Conservation (phyloP, 805 yeast genomes). For the Teunomyces pallodes region DNA sequence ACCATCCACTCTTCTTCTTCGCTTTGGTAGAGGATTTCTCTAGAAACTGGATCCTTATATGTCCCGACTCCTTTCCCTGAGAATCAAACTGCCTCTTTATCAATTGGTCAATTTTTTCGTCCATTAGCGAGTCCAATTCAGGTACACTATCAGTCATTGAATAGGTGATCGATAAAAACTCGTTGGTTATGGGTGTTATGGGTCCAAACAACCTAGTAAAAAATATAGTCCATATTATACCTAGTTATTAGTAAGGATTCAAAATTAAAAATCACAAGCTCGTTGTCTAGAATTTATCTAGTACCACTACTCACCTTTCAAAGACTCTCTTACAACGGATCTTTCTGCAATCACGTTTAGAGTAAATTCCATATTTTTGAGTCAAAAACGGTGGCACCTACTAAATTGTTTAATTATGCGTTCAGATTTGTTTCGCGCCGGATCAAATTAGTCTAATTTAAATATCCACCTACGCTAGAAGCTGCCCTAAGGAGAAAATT, state of each 20-base stretch:
- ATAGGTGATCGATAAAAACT: slow-evolving; percentile 58
- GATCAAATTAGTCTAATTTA: background rate
- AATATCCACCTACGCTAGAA: background rate
- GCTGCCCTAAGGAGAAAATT: background rate
- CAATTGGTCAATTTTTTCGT: slow-evolving; percentile 31
- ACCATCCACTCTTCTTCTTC: slow-evolving; percentile 54
- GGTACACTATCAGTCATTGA: slow-evolving; percentile 48
- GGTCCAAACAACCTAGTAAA: slow-evolving; percentile 70
- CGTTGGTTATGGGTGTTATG: slow-evolving; percentile 52
- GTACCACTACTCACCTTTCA: slow-evolving; percentile 42
- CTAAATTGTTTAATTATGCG: background rate
- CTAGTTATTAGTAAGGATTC: slow-evolving; percentile 22
- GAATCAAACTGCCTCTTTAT: slow-evolving; percentile 26
- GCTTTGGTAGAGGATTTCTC: slow-evolving; percentile 36
- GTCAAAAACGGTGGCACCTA: background rate
- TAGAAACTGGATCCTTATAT: slow-evolving; percentile 35
- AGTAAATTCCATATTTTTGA: slow-evolving; percentile 41
- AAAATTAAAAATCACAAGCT: background rate
- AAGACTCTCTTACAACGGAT: slow-evolving; percentile 52
- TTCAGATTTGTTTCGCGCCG: slow-evolving; percentile 3
- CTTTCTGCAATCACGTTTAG: slow-evolving; percentile 50
- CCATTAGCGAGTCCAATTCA: slow-evolving; percentile 47
- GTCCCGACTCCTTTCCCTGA: slow-evolving; percentile 23
- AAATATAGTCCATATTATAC: slow-evolving; percentile 63
- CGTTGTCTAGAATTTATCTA: background rate